Percentiles rank a stretch among this genome's conserved stretches.
Conservation (phyloP, 306 rosid species). For the Cajanus cajan region DNA sequence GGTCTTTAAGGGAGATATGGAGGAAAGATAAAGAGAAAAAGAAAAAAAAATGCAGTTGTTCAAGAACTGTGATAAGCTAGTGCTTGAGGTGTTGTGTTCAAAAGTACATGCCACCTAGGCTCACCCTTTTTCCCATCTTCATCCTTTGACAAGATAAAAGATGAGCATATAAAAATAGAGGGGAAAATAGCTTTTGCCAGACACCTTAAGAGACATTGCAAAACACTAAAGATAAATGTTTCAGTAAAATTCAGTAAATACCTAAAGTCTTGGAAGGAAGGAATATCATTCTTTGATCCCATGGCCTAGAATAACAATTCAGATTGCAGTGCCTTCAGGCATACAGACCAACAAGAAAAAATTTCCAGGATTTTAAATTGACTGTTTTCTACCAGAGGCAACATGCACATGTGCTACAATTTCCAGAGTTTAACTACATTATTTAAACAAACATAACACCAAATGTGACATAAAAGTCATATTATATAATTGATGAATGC, state of each 20-base stretch:
- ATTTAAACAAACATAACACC: conserved; percentile 8
- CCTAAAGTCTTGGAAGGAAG: conserved; percentile 28
- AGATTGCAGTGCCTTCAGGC: neutral
- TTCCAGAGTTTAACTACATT: conserved; percentile 5
- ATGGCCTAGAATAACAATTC: conserved; percentile 2
- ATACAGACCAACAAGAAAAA: neutral
- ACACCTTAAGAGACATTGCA: conserved; percentile 3
- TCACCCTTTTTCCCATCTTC: neutral
- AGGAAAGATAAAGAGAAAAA: neutral
- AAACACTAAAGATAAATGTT: conserved; percentile 20
- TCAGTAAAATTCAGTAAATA: conserved; percentile 8
- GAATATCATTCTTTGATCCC: conserved; percentile 26
- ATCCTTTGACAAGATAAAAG: neutral
- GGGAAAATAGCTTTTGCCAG: conserved; percentile 7
- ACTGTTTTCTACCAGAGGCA: conserved; percentile 26
- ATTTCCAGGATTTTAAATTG: conserved; percentile 2
- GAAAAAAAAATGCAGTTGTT: neutral
- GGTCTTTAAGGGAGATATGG: neutral
- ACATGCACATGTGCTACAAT: conserved; percentile 8
- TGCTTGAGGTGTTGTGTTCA: neutral
- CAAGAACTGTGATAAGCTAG: conserved; percentile 5
- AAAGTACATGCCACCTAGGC: neutral
- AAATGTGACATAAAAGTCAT: neutral
- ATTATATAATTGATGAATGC: neutral
- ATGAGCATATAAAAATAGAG: neutral